A percentile compares a stretch with the other conserved stretches of the same genome.
These are phyloP conservation scores for Globisporangium iwayamae DNA, from an alignment of 352 stramenopile genomes.

Conservation along the genomic window DNA sequence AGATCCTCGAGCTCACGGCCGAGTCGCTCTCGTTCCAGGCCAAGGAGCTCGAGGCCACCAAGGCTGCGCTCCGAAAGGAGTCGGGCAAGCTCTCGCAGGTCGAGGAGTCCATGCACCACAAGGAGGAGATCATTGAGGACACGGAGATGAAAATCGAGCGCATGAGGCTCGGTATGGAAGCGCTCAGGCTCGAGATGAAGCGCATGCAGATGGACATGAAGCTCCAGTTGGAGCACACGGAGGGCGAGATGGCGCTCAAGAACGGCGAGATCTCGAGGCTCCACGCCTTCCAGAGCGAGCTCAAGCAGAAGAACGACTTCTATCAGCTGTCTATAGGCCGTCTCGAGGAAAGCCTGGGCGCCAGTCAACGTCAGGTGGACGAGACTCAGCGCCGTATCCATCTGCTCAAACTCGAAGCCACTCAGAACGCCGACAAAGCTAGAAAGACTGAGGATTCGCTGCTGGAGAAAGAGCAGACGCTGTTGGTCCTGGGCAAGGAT, in stretches of 20 bases:
- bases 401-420: slow-evolving; percentile 45
- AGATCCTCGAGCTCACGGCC: slow-evolving; percentile 63
- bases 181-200: slow-evolving; percentile 59
- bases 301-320: slow-evolving; percentile 60
- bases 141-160: slow-evolving; percentile 63
- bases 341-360: slow-evolving; percentile 36
- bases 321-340: slow-evolving; percentile 42
- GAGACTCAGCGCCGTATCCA: slow-evolving; percentile 46
- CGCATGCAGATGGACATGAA: slow-evolving; percentile 75
- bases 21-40: slow-evolving; percentile 57
- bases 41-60: slow-evolving; percentile 57
- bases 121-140: slow-evolving; percentile 58
- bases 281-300: slow-evolving; percentile 40
- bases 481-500: slow-evolving; percentile 29
- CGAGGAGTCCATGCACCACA: slow-evolving; percentile 62
- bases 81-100: slow-evolving; percentile 47
- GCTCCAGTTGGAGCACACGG: slow-evolving; percentile 58
- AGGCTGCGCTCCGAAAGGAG: slow-evolving; percentile 50
- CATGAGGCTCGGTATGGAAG: slow-evolving; percentile 54
- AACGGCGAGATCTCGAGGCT: slow-evolving; percentile 64
- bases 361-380: slow-evolving; percentile 39
- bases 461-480: slow-evolving; percentile 33
- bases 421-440: slow-evolving; percentile 35
- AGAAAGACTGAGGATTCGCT: slow-evolving; percentile 29
- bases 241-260: slow-evolving; percentile 69